These are phyloP conservation scores for Bassia scoparia DNA, from an alignment of 148 eudicot genomes.

Conservation along the genomic window DNA sequence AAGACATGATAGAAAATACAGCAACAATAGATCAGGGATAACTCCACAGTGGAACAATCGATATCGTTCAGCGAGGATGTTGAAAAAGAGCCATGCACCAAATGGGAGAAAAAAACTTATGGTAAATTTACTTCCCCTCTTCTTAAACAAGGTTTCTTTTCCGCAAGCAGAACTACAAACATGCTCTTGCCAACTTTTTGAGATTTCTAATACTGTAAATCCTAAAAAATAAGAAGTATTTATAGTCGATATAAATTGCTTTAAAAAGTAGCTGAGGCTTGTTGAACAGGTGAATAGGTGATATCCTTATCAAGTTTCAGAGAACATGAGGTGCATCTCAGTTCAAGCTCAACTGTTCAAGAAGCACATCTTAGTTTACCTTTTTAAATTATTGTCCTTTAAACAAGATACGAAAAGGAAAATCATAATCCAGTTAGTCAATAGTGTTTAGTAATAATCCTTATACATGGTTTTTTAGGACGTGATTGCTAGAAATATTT, in stretches of 20 bases:
- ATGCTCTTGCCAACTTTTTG: neutral
- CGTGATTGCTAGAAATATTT: no score
- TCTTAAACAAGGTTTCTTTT: neutral
- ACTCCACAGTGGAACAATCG: neutral
- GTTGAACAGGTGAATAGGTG: no score
- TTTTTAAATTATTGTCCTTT: neutral
- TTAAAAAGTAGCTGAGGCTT: no score
- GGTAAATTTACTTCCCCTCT: no score
- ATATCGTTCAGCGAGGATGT: no score
- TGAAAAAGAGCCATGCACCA: neutral
- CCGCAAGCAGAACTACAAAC: neutral
- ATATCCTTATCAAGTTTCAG: neutral
- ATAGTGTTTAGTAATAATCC: no score
- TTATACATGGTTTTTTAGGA: no score
- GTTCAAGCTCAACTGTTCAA: neutral
- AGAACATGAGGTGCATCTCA: neutral
- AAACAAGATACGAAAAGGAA: neutral
- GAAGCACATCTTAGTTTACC: neutral
- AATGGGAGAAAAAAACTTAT: neutral
- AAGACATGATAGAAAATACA: constrained; percentile 1
- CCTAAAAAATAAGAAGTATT: neutral
- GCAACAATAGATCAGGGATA: neutral
- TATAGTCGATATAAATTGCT: no score
- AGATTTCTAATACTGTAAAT: neutral
- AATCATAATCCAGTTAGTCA: neutral